phyloP scores from a whole-genome alignment of 2,329 filamentous ascomycete species.

The Scedosporium aurantiacum region DNA sequence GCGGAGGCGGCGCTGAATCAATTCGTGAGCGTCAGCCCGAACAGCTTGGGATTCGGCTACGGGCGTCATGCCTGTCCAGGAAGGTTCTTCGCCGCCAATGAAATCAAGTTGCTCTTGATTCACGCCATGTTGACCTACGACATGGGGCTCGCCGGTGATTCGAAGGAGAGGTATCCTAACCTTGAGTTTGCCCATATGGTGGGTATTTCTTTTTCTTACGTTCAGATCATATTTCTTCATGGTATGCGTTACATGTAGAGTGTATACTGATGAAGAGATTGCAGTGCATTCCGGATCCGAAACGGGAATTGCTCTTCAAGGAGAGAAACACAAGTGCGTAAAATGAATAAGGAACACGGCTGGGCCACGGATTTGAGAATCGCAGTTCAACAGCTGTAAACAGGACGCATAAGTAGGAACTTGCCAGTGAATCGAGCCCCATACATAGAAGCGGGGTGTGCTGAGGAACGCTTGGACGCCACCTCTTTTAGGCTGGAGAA shows the following conservation, averaged over 20 bases:
- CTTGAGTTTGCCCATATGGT: constrained; percentile 8
- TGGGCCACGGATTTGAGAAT: too few relatives aligned
- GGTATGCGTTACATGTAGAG: not conserved
- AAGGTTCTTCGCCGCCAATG: constrained; percentile 32
- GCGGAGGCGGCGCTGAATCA: constrained; percentile 20
- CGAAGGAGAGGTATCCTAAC: constrained; percentile 3
- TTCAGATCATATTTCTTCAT: too few relatives aligned
- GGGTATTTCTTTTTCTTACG: not conserved
- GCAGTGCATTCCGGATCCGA: not conserved
- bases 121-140: constrained; percentile 30
- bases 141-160: constrained; percentile 18
- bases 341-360: not conserved
- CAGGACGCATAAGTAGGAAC: too few relatives aligned
- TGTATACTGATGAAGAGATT: not conserved
- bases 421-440: too few relatives aligned
- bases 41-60: constrained; percentile 25
- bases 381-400: too few relatives aligned
- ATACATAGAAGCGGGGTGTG: too few relatives aligned
- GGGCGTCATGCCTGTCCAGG: constrained; percentile 31
- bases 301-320: not conserved
- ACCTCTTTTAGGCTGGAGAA: too few relatives aligned
- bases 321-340: not conserved
- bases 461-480: too few relatives aligned
- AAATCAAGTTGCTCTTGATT: constrained; percentile 33
- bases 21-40: constrained; percentile 28